Percentiles rank a stretch among this genome's conserved stretches.
phyloP scores from a whole-genome alignment of 495 filamentous ascomycete species.

The Hyaloscypha bicolor region DNA sequence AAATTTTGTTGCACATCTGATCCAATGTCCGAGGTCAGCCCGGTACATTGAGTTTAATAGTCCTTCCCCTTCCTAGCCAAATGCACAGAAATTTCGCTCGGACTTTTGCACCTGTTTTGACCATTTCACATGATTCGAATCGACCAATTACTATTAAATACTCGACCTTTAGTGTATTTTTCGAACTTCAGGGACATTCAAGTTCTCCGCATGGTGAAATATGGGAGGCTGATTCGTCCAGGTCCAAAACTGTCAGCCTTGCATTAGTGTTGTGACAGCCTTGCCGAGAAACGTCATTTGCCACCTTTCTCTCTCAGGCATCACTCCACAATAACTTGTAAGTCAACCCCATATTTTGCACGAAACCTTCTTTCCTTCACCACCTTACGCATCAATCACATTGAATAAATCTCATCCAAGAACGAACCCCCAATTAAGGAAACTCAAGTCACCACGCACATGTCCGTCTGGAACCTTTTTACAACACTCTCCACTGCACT shows the following conservation, averaged over 20 bases:
- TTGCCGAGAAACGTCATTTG: neutral
- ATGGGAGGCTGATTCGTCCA: neutral
- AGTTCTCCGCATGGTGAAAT: neutral
- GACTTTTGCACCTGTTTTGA: too few species aligned
- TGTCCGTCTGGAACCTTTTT: slow-evolving; percentile 12
- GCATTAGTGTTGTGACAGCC: neutral
- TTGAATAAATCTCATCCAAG: neutral
- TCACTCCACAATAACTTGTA: neutral
- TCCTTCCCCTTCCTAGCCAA: too few species aligned
- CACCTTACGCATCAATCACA: neutral
- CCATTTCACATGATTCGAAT: too few species aligned
- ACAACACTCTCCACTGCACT: slow-evolving; percentile 21
- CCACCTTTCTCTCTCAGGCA: neutral
- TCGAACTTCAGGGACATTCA: too few species aligned
- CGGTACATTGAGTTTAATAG: too few species aligned
- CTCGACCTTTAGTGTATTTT: too few species aligned
- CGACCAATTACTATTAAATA: too few species aligned
- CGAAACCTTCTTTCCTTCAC: neutral
- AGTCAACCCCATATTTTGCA: neutral
- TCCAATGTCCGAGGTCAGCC: too few species aligned
- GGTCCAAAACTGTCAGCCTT: neutral
- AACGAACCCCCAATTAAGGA: neutral
- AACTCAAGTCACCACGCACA: neutral
- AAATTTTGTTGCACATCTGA: too few species aligned
- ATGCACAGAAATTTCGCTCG: too few species aligned